A percentile compares a stretch with the other conserved stretches of the same genome.
phyloP scores from a whole-genome alignment of 768 basidiomycete genomes.

The Kwoniella botswanensis region DNA sequence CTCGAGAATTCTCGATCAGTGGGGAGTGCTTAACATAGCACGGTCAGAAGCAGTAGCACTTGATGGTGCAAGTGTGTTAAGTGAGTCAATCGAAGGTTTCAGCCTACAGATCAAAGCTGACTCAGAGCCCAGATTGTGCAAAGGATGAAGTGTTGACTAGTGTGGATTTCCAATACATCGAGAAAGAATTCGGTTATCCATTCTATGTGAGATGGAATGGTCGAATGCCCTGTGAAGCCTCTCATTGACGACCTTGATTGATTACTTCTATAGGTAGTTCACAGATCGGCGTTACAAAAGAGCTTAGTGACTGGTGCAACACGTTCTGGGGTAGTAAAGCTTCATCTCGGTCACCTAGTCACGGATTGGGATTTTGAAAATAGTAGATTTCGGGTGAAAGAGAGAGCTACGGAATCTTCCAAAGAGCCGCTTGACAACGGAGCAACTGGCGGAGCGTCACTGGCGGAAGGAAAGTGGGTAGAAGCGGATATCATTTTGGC shows the following conservation, averaged over 20 bases:
- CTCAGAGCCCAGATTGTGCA: slow-evolving; percentile 34
- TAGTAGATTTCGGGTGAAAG: slow-evolving; percentile 36
- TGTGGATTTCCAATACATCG: slow-evolving; percentile 54
- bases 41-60: slow-evolving; percentile 52
- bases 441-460: neutral
- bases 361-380: slow-evolving; percentile 52
- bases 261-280: slow-evolving; percentile 42
- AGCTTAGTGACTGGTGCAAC: slow-evolving; percentile 53
- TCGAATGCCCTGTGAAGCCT: neutral
- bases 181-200: slow-evolving; percentile 55
- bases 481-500: slow-evolving; percentile 59
- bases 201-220: slow-evolving; percentile 32
- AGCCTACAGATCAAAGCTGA: neutral
- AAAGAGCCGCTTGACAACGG: too few relatives aligned
- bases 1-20: slow-evolving; percentile 50
- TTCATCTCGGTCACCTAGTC: slow-evolving; percentile 51
- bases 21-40: slow-evolving; percentile 55
- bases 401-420: neutral
- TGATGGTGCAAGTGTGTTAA: slow-evolving; percentile 50
- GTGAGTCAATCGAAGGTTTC: slow-evolving; percentile 25
- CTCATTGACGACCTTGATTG: neutral
- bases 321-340: slow-evolving; percentile 47
- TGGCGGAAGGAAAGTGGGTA: slow-evolving; percentile 34
- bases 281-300: slow-evolving; percentile 58
- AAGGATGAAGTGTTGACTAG: slow-evolving; percentile 56